Evolutionary conservation across 2,329 filamentous ascomycete species (phyloP).

Genomic region (Fusarium annulatum): DNA sequence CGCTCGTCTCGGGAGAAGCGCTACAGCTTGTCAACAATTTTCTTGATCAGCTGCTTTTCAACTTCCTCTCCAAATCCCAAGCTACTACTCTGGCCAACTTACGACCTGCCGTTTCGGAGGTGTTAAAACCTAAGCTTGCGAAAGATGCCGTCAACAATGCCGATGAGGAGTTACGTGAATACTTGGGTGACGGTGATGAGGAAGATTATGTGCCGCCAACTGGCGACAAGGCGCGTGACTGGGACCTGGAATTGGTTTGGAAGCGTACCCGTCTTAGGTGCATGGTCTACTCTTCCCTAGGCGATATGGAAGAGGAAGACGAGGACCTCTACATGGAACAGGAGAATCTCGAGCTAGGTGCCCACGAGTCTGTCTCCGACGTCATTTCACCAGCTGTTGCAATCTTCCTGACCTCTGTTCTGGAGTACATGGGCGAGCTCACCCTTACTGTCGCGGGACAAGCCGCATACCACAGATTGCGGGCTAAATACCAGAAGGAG

Average conservation of each 20-base stretch:
- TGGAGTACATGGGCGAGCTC: slow-evolving; percentile 94
- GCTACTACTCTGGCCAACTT: slow-evolving; percentile 81
- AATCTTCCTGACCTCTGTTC: slow-evolving; percentile 93
- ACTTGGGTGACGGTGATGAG: slow-evolving; percentile 81
- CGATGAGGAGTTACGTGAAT: slow-evolving; percentile 88
- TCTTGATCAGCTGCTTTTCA: slow-evolving; percentile 92
- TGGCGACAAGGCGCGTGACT: slow-evolving; percentile 66
- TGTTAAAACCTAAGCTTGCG: slow-evolving; percentile 89
- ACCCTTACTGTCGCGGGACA: slow-evolving; percentile 88
- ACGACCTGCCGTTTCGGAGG: slow-evolving; percentile 84
- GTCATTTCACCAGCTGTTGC: slow-evolving; percentile 89
- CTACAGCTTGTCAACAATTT: slow-evolving; percentile 88
- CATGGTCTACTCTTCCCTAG: slow-evolving; percentile 98
- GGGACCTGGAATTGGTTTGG: slow-evolving; percentile 94
- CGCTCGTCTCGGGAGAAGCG: slow-evolving; percentile 77
- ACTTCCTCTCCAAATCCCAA: slow-evolving; percentile 82
- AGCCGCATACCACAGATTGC: slow-evolving; percentile 78
- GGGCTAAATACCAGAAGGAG: slow-evolving; percentile 68
- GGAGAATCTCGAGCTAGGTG: slow-evolving; percentile 73
- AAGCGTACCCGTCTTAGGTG: slow-evolving; percentile 91
- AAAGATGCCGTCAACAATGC: slow-evolving; percentile 84
- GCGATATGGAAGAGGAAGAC: slow-evolving; percentile 97
- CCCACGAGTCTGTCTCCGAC: slow-evolving; percentile 69
- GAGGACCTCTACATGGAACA: slow-evolving; percentile 89
- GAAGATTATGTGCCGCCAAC: slow-evolving; percentile 73